Percentiles rank a stretch among this genome's conserved stretches.
These are phyloP conservation scores for Penicillium vulpinum DNA, from an alignment of 2,329 filamentous ascomycete genomes.

Conservation along the genomic window DNA sequence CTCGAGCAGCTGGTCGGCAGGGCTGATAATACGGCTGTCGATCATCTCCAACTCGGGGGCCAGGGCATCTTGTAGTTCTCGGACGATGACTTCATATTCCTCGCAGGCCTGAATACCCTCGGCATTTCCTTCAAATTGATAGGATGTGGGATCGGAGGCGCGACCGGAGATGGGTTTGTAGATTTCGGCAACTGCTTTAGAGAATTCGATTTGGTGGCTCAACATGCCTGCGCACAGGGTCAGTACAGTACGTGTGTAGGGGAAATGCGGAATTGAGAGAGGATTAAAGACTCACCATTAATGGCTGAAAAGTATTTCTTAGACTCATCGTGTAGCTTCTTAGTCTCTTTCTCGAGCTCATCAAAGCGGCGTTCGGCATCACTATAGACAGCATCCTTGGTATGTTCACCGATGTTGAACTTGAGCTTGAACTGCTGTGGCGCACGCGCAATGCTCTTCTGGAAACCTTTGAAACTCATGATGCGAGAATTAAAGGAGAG, in stretches of 20 bases:
- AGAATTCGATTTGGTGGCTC: slow-evolving; percentile 96
- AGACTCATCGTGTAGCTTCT: slow-evolving; percentile 94
- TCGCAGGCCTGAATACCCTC: slow-evolving; percentile 95
- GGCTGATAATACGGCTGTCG: slow-evolving; percentile 83
- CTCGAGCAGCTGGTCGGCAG: slow-evolving; percentile 88
- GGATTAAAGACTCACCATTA: slow-evolving; percentile 61
- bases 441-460: slow-evolving; percentile 84
- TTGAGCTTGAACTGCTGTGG: slow-evolving; percentile 88
- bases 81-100: slow-evolving; percentile 89
- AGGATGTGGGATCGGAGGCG: slow-evolving; percentile 85
- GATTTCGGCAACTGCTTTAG: slow-evolving; percentile 89
- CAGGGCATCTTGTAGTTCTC: slow-evolving; percentile 83
- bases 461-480: slow-evolving; percentile 98
- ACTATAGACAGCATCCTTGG: slow-evolving; percentile 90
- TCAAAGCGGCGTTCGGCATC: slow-evolving; percentile 92
- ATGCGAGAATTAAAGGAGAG: slow-evolving; percentile 15
- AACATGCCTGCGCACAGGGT: slow-evolving; percentile 68
- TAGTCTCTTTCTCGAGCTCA: slow-evolving; percentile 93
- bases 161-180: slow-evolving; percentile 98
- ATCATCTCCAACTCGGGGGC: slow-evolving; percentile 97
- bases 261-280: not conserved
- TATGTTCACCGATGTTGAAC: slow-evolving; percentile 94
- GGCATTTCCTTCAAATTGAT: slow-evolving; percentile 78
- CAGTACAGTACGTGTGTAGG: slow-evolving; percentile 1
- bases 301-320: slow-evolving; percentile 98